Conservation (phyloP, 169 alveolate species). For the Theileria parva region DNA sequence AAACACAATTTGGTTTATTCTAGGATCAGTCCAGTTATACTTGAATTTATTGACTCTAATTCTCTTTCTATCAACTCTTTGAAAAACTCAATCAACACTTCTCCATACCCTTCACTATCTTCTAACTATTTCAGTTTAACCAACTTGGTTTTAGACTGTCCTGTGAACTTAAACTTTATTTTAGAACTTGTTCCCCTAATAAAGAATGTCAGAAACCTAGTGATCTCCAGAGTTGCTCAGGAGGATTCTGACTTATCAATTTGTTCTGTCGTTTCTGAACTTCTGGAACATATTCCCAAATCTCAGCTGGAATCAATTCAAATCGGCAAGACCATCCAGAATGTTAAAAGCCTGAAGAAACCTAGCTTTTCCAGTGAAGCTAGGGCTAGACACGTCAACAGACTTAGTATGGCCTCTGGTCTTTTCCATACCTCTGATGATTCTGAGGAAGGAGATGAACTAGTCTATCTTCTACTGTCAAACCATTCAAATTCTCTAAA, state of each 20-base stretch:
- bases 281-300: slow-evolving; percentile 26
- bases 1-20: slow-evolving; percentile 4
- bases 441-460: slow-evolving; percentile 28
- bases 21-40: slow-evolving; percentile 14
- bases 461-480: background rate
- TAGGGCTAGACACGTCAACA: background rate
- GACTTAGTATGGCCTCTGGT: slow-evolving; percentile 8
- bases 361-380: background rate
- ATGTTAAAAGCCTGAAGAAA: background rate
- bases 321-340: slow-evolving; percentile 18
- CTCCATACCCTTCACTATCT: background rate
- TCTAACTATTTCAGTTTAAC: background rate
- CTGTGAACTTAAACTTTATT: slow-evolving; percentile 10
- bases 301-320: slow-evolving; percentile 17
- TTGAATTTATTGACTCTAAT: slow-evolving; percentile 4
- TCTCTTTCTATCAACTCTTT: background rate
- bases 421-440: background rate
- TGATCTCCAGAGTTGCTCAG: slow-evolving; percentile 20
- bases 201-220: slow-evolving; percentile 14
- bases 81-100: background rate
- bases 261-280: slow-evolving; percentile 23
- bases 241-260: background rate
- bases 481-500: slow-evolving; percentile 9
- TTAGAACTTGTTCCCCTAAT: slow-evolving; percentile 16
- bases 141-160: slow-evolving; percentile 16